phyloP scores from a whole-genome alignment of 306 rosid species.

The Canavalia ensiformis region DNA sequence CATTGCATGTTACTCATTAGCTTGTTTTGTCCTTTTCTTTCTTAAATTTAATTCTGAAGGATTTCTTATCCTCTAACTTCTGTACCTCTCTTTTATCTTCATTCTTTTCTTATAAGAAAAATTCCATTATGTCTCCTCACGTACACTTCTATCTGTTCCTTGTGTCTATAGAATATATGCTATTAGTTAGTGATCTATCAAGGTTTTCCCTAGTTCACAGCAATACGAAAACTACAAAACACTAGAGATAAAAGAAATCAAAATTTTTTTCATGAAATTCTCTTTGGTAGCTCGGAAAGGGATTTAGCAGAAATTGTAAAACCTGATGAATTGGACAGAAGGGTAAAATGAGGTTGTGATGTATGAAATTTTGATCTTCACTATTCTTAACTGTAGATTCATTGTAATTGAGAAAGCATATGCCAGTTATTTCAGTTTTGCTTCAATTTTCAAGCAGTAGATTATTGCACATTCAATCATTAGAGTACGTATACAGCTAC shows the following conservation, averaged over 20 bases:
- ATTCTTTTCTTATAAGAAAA: background rate
- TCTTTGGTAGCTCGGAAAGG: background rate
- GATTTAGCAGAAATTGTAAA: constrained; percentile 19
- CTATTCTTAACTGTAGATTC: constrained; percentile 20
- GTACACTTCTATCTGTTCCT: background rate
- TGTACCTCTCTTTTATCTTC: no score
- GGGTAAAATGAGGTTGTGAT: constrained; percentile 4
- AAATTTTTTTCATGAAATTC: background rate
- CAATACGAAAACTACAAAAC: background rate
- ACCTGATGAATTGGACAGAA: constrained; percentile 18
- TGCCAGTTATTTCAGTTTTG: constrained; percentile 24
- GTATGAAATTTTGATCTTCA: constrained; percentile 4
- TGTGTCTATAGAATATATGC: background rate
- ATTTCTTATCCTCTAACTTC: no score
- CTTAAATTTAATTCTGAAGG: no score
- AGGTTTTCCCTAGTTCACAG: constrained; percentile 1
- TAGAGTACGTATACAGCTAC: background rate
- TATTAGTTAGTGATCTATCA: background rate
- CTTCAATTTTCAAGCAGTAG: constrained; percentile 27
- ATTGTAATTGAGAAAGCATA: constrained; percentile 32
- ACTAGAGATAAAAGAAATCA: constrained; percentile 14
- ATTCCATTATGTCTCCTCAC: background rate
- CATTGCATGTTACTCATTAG: no score
- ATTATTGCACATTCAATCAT: no score
- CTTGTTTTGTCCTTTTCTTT: no score